Base-by-base conservation (phyloP, 371 early-diverging fungal genomes). In the Caulochytrium protostelioides region DNA sequence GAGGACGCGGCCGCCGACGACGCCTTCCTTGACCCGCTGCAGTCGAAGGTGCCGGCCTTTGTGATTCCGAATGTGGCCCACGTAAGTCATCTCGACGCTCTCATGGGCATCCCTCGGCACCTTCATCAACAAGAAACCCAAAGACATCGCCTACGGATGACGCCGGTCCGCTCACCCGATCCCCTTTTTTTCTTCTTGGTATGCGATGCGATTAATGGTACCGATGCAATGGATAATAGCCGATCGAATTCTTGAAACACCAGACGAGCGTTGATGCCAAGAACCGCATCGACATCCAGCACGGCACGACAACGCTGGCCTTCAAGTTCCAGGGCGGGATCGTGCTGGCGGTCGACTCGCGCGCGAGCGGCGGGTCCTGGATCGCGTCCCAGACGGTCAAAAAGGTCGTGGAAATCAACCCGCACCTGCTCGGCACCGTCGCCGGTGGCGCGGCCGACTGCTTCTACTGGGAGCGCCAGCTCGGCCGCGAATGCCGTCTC, bases 381-480 rank as follows among this genome's bases (percentile, higher is more conserved):
- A 28, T 59, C 82, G 94, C 94, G 24, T 89, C 95, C 13, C 89
- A 89, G 57, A 80, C 83, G 19, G 98, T 99, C 19, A 91, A 97
- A 47, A 99, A 99, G 65, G 90, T 99, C 15, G 98, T 99, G 52
- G 95, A 98, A 57, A 94, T 99, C 50, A 99, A 98, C 58, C 90
- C 90, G 27, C 91, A 91, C 56, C 64, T 99, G 32, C 68, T 99
- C 41, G 99, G 99, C 29, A 99, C 99, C 16, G 92, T 99, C 95
- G 99, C 99, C 25, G 99, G 99, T 42, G 98, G 99, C 61, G 99
- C 99, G 18, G 99, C 99, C n/a, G 99, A 99, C 57, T 99, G 99
- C 67, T 79, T 76, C 34, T 99, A 77, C 61, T 99, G 99, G 99
- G 97, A 98, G 54, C 81, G 97, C 36, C 83, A 91, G 46, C 76